Evolutionary conservation across 768 basidiomycete genomes (phyloP), one percentile per base, ranked within the genome.

Genomic region (Mycena olivaceomarginata): DNA sequence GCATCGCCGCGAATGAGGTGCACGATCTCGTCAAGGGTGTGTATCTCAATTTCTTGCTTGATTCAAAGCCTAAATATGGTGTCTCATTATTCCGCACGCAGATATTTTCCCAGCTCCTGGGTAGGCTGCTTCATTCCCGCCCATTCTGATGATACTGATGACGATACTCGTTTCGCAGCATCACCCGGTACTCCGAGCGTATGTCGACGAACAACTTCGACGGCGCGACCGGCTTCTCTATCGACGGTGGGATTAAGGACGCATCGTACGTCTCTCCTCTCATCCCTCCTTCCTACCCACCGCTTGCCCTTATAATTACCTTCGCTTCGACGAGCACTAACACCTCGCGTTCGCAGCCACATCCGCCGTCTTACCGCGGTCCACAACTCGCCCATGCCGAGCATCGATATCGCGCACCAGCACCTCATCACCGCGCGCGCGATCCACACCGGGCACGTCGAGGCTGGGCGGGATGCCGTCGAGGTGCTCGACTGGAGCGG

Each of bases 221-320:
- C 72, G 95, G 92, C 25, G 87, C 89, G 11, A 87, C 86, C 20
- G 97, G 96, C 16, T 97, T 98, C 83, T 87, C 93, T 15, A 91
- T 97, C 65, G 93, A 95, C 62, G 95, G 95, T n/a, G 97, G 96
- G 20, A 92, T 98, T 81, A 97, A 97, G 81, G 97, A 97, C 81
- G 94, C 95, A 0, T 85, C 90, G 90, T 93, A 81, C 60, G 90
- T 87, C 39, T 20, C 48, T 45, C 43, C 43, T 45, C 5, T 45
- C 11, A 10, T 45, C 43, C 11, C 43, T 45, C 43, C 11, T 45
- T 45, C 43, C 43, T 15, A 15, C 43, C 15, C 43, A 45, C 9
- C 43, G 10, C 15, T 8, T 10, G 15, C 9, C 11, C 22, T 31
- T n/a, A 18, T 25, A 22, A 46, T 37, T 31, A 31, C 31, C 31